These are phyloP conservation scores for Thozetella sp. DNA, from an alignment of 495 filamentous ascomycete species.

Conservation along the genomic window DNA sequence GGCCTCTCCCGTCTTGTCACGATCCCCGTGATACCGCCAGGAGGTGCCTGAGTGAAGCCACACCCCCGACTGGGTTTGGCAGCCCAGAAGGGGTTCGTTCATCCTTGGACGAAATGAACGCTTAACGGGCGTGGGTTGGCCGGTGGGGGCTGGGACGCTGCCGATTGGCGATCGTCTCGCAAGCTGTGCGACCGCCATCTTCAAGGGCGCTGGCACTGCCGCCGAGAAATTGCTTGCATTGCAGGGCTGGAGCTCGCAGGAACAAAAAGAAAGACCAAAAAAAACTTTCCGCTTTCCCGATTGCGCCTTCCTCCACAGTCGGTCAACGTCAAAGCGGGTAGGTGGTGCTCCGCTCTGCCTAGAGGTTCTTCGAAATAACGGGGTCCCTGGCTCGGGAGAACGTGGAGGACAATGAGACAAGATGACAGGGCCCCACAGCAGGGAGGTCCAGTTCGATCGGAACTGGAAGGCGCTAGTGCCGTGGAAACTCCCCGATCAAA, in stretches of 20 bases:
- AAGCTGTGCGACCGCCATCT: background rate
- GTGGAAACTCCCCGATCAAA: background rate
- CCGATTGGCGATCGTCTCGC: conserved; percentile 18
- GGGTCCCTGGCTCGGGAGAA: too few relatives aligned
- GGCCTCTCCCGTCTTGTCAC: background rate
- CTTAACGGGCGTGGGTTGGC: background rate
- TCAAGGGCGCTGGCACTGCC: too few relatives aligned
- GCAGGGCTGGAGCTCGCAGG: too few relatives aligned
- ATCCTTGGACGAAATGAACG: background rate
- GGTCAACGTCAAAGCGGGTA: too few relatives aligned
- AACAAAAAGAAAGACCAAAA: too few relatives aligned
- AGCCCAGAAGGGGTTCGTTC: background rate
- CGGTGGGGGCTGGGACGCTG: conserved; percentile 13
- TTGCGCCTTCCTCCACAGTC: too few relatives aligned
- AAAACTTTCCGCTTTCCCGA: too few relatives aligned
- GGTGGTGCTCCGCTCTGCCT: too few relatives aligned
- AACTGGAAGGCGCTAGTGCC: background rate
- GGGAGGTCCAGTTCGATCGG: background rate
- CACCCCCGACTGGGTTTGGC: background rate
- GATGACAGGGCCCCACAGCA: conserved; percentile 1
- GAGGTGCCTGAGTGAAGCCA: background rate
- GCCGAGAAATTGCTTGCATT: too few relatives aligned
- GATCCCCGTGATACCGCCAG: background rate
- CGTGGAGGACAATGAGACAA: too few relatives aligned
- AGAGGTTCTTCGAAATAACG: too few relatives aligned